Conservation (phyloP, 2,329 filamentous ascomycete genomes). For the Colletotrichum tofieldiae region DNA sequence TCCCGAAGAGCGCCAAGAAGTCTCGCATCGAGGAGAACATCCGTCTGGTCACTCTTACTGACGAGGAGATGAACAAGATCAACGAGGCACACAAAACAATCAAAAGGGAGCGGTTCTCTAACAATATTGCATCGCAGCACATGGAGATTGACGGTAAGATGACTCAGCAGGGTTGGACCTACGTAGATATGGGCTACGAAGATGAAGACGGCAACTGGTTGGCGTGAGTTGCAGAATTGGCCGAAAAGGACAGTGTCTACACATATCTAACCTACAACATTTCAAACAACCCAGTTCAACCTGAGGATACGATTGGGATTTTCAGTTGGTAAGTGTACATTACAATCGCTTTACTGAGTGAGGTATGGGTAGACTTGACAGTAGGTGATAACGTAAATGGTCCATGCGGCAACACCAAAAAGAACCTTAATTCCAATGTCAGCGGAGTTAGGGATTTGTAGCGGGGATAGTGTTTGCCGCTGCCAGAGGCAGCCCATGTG, state of each 20-base stretch:
- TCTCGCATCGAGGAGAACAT: conserved; percentile 48
- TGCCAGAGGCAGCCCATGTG: background rate
- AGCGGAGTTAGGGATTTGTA: background rate
- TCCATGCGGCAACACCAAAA: background rate
- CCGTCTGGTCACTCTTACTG: conserved; percentile 46
- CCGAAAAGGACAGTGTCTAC: too few relatives aligned
- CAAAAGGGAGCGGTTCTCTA: conserved; percentile 43
- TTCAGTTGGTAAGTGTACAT: background rate
- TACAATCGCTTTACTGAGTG: too few relatives aligned
- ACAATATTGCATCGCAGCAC: conserved; percentile 41
- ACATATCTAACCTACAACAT: background rate
- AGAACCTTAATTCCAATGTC: background rate
- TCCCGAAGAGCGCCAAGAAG: conserved; percentile 47
- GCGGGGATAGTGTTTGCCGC: background rate
- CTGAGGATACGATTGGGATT: background rate
- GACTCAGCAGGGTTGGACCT: conserved; percentile 47
- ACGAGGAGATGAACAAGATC: conserved; percentile 48
- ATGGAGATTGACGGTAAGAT: conserved; percentile 46
- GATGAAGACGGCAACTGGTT: conserved; percentile 50
- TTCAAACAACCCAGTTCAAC: background rate
- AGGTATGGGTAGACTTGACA: background rate
- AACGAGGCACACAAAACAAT: conserved; percentile 48
- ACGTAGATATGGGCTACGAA: conserved; percentile 49
- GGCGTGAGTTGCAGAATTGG: conserved; percentile 8
- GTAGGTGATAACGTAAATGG: background rate